Evolutionary conservation across 2,329 filamentous ascomycete genomes (phyloP).

Genomic region (Beauveria asiatica): DNA sequence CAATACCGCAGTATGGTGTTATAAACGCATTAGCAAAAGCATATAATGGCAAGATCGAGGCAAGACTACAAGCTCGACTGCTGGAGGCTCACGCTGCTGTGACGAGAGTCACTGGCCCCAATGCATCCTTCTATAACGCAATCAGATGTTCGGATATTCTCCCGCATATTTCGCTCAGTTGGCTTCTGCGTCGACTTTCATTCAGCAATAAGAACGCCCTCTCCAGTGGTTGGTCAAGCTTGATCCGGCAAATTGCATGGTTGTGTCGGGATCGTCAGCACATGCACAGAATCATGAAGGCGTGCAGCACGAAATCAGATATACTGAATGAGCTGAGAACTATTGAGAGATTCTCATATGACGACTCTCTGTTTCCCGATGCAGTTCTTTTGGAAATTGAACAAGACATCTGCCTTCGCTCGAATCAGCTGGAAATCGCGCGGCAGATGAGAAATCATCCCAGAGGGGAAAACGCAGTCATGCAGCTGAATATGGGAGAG

Average conservation of each 20-base stretch:
- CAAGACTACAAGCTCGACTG: background rate
- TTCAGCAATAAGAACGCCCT: background rate
- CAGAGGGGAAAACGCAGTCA: slow-evolving; percentile 37
- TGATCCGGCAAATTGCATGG: background rate
- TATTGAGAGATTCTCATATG: background rate
- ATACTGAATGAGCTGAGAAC: background rate
- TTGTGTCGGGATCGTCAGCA: background rate
- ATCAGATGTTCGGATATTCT: background rate
- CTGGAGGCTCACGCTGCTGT: background rate
- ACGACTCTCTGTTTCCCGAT: slow-evolving; percentile 36
- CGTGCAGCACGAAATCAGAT: slow-evolving; percentile 22
- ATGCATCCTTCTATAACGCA: background rate
- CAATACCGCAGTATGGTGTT: no score
- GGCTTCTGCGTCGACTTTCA: background rate
- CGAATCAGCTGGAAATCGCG: slow-evolving; percentile 51
- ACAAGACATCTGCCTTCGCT: slow-evolving; percentile 50
- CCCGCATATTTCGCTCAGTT: background rate
- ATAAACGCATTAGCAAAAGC: background rate
- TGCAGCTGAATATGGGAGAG: slow-evolving; percentile 66
- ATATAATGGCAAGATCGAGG: background rate
- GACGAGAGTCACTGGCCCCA: background rate
- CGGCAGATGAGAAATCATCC: slow-evolving; percentile 41
- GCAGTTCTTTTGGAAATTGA: slow-evolving; percentile 58
- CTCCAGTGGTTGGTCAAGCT: background rate
- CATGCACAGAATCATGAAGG: slow-evolving; percentile 24